Conservation (phyloP, 129 eudicot species). For the Smallanthus sonchifolius region DNA sequence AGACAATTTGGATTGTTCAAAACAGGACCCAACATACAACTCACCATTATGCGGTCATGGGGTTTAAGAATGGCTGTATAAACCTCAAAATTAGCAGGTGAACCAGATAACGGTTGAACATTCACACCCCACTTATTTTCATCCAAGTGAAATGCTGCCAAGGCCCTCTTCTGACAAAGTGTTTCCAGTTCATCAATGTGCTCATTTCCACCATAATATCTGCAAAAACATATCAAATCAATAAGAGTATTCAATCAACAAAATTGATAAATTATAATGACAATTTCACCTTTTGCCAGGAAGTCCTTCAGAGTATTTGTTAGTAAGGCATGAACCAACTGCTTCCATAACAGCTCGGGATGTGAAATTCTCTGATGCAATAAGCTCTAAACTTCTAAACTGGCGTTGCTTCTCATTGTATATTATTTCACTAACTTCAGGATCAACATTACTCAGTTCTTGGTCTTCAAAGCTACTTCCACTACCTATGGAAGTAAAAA, state of each 20-base stretch:
- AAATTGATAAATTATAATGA: neutral
- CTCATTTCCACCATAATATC: conserved; percentile 98
- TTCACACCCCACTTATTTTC: conserved; percentile 87
- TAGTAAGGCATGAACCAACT: conserved; percentile 95
- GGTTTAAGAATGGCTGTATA: conserved; percentile 87
- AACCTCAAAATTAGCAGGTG: conserved; percentile 98
- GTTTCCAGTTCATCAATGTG: conserved; percentile 85
- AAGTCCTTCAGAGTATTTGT: conserved; percentile 94
- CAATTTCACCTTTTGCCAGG: conserved; percentile 82
- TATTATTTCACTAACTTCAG: conserved; percentile 72
- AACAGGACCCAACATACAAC: conserved; percentile 15
- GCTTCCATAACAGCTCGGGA: conserved; percentile 99
- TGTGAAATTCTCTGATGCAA: conserved; percentile 96
- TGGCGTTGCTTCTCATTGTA: conserved; percentile 82
- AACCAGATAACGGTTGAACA: conserved; percentile 93
- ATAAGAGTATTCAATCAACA: neutral
- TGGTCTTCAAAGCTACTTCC: conserved; percentile 59
- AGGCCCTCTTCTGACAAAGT: conserved; percentile 87
- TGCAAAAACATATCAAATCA: conserved; percentile 23
- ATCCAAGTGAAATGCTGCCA: conserved; percentile 84
- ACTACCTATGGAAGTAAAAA: conserved; percentile 29
- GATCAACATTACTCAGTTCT: conserved; percentile 63
- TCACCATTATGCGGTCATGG: conserved; percentile 93
- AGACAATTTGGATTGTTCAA: neutral
- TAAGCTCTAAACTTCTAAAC: conserved; percentile 80